Percentiles rank a stretch among this genome's conserved stretches.
Conservation (phyloP, 495 filamentous ascomycete species). For the Neohortaea acidophila region DNA sequence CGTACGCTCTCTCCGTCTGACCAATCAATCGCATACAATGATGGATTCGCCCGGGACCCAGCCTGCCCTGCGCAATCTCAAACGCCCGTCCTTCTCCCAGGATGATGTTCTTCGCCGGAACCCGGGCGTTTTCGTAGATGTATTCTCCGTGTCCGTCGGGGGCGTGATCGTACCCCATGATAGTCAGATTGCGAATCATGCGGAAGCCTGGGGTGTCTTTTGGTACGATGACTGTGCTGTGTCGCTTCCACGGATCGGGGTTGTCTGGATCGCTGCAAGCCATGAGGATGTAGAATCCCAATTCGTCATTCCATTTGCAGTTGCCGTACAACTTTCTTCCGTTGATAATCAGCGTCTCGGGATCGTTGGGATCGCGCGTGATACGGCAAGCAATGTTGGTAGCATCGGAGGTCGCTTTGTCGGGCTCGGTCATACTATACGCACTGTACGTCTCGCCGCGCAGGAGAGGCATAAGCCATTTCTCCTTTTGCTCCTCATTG, state of each 20-base stretch:
- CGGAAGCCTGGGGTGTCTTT: conserved; percentile 24
- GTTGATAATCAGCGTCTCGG: conserved; percentile 28
- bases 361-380: conserved; percentile 18
- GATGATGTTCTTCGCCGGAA: conserved; percentile 29
- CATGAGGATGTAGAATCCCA: conserved; percentile 31
- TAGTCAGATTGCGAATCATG: conserved; percentile 27
- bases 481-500: conserved; percentile 29
- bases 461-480: conserved; percentile 29
- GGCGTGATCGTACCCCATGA: conserved; percentile 31
- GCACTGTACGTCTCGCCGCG: conserved; percentile 27
- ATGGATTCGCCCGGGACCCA: conserved; percentile 31
- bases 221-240: conserved; percentile 29
- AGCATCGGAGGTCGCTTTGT: conserved; percentile 29
- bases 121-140: conserved; percentile 28
- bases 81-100: conserved; percentile 31
- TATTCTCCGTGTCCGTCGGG: conserved; percentile 32
- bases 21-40: conserved; percentile 32
- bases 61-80: conserved; percentile 31
- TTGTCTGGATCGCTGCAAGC: conserved; percentile 29
- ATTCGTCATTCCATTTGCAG: conserved; percentile 25
- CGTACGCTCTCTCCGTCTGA: conserved; percentile 28
- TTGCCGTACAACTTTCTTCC: conserved; percentile 31
- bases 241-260: conserved; percentile 26
- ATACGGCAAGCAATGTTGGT: conserved; percentile 27
- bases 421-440: conserved; percentile 31